Evolutionary conservation across 2,329 filamentous ascomycete genomes (phyloP).

Genomic region (Colletotrichum caudatum): DNA sequence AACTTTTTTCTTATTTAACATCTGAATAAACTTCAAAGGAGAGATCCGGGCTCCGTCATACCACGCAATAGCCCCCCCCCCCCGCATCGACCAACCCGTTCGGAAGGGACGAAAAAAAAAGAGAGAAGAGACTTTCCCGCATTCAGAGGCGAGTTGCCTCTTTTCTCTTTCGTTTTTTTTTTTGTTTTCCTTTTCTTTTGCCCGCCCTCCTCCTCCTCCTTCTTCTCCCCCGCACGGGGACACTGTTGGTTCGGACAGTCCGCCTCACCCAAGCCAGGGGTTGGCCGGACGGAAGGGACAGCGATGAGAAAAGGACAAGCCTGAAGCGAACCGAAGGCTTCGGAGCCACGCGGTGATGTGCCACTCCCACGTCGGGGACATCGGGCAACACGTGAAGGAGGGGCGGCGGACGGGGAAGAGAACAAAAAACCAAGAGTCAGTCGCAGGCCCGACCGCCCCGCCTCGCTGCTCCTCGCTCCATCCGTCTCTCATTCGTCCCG

Average conservation of each 20-base stretch:
- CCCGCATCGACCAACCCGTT: neutral
- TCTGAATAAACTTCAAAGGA: neutral
- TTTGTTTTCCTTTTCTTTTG: neutral
- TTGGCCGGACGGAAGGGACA: neutral
- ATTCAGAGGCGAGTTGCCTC: constrained; percentile 7
- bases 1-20: constrained; percentile 3
- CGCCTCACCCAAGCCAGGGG: constrained; percentile 28
- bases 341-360: neutral
- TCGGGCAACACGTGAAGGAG: neutral
- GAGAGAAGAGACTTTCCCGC: neutral
- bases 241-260: constrained; percentile 8
- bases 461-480: neutral
- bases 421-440: constrained; percentile 19
- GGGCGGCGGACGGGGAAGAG: too few relatives aligned
- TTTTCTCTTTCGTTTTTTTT: neutral
- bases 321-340: constrained; percentile 4
- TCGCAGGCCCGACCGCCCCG: neutral
- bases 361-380: neutral
- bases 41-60: constrained; percentile 14
- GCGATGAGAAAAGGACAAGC: neutral
- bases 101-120: neutral
- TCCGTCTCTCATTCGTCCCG: neutral
- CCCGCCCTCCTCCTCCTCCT: too few relatives aligned
- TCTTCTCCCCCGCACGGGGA: neutral
- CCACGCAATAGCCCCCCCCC: neutral